Base-by-base conservation (phyloP, 257 asterid species). In the Catharanthus roseus region DNA sequence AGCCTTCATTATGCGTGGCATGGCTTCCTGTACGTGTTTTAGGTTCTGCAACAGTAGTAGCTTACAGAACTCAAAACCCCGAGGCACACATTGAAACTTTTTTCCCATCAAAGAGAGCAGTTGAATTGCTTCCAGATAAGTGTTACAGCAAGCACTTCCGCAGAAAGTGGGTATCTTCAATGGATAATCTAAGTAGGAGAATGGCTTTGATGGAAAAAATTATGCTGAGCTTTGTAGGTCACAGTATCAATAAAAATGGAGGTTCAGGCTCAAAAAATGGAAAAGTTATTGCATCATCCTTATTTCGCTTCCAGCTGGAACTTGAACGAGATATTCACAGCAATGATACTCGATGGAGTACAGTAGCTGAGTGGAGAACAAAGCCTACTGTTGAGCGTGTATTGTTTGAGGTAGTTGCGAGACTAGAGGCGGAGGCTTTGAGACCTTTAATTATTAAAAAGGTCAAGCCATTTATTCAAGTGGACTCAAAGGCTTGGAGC, bases 321-420 rank as follows among this genome's bases (percentile, higher is more conserved):
- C 58, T 92, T 69, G 93, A 87, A 70, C 85, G 92, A 71, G 78
- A 75, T 64, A 73, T 90, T 63, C 81, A 70, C 47, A 77, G 75
- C 73, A 79, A 87, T 31, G 96, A 92, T 72, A 77, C 90, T 38
- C 70, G 77, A 50, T 90, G 98, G 98, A 79, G 85, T 68, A 79
- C 86, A 42, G 62, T 86, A 57, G 91, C 91, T 41, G 91, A 87
- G 75, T 90, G 98, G 98, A 83, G 98, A 79, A 92, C 95, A 7
- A 81, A 77, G 85, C 97, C 97, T 50, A 69, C 56, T 44, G 72
- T 82, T 31, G 98, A 90, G 71, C 90, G 82, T n/a, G 74, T 63
- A 6, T 75, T 77, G 80, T 88, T 83, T 76, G 96, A 90, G 60
- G 89, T 92, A 10, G 80, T 72, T 61, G 96, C 93, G 0, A 82